Conservation (phyloP, 495 filamentous ascomycete genomes). For the Amorphotheca resinae region DNA sequence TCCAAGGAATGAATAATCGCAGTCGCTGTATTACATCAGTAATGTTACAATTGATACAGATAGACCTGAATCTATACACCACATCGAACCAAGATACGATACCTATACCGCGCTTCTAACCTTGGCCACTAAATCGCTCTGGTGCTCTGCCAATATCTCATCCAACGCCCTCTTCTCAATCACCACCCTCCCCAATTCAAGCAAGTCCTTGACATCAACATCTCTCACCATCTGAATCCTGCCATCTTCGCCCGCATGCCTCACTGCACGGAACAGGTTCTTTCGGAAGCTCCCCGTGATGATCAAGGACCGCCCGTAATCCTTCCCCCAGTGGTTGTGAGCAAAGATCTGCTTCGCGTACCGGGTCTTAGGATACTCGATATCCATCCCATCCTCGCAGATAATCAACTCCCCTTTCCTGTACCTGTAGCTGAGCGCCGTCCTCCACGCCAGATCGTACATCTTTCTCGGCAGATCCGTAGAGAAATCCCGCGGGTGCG, state of each 20-base stretch:
- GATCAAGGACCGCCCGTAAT: conserved; percentile 60
- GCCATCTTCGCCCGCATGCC: conserved; percentile 48
- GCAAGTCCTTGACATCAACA: conserved; percentile 86
- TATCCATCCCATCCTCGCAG: conserved; percentile 57
- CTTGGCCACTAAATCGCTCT: conserved; percentile 50
- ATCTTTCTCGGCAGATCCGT: conserved; percentile 76
- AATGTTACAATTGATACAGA: conserved; percentile 13
- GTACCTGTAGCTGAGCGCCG: conserved; percentile 84
- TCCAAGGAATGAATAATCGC: too few relatives aligned
- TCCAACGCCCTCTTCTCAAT: conserved; percentile 76
- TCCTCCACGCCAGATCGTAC: conserved; percentile 94
- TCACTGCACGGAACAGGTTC: conserved; percentile 45
- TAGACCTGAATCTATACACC: conserved; percentile 1
- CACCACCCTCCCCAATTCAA: conserved; percentile 73
- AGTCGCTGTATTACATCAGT: too few relatives aligned
- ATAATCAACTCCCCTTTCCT: conserved; percentile 74
- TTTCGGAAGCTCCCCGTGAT: conserved; percentile 47
- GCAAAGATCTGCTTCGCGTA: conserved; percentile 53
- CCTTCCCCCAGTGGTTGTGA: conserved; percentile 58
- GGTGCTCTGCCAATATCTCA: conserved; percentile 59
- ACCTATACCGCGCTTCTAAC: conserved; percentile 21
- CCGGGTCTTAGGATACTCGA: conserved; percentile 41
- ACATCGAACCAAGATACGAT: conserved; percentile 9
- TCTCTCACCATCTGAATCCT: conserved; percentile 54
- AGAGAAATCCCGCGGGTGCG: conserved; percentile 69